Base-by-base conservation (phyloP, 2,329 filamentous ascomycete genomes). In the Cytospora piceicola region DNA sequence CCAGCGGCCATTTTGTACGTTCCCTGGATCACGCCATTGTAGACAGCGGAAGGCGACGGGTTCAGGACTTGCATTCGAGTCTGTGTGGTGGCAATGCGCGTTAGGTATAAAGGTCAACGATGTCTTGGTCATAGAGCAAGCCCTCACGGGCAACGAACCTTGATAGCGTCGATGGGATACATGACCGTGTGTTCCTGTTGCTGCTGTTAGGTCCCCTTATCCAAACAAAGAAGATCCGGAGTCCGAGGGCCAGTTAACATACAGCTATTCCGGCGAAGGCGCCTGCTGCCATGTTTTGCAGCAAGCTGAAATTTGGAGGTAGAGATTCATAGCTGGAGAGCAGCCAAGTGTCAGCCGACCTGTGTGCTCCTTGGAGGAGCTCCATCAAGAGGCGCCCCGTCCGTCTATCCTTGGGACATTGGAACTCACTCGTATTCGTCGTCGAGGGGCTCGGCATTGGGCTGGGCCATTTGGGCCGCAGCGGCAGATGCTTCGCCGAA, bases 51-150 rank as follows among this genome's bases (percentile, higher is more conserved):
- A 29, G 91, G 87, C 42, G 88, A 89, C 22, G 94, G 92, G 76
- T 93, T 94, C 77, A 98, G 82, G 73, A 99, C 90, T 83, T 99
- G 95, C 94, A 98, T 97, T 77, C 95, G 91, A 54, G 95, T 99
- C 95, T 98, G 75, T 62, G 64, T 61, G 58, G 68, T 61, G 58
- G 68, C 60, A 66, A 5, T 24, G 55, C 12, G 30, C 22, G 17
- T 52, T 58, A 67, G 61, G 30, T 46, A 36, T 46, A 54, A 49
- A n/a, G 55, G 29, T 56, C 30, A 36, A 36, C 22, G 27, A 14
- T 34, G 54, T 24, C 55, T 59, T 39, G 36, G 24, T 8, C 27
- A n/a, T 66, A 75, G 66, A 72, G 72, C 34, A 64, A 34, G 49
- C 30, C 30, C 49, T 30, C 42, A 63, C 56, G 57, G 53, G 56